Evolutionary conservation across 108 stramenopile species (phyloP), one percentile per base, ranked within the genome.

Genomic region (Pelagomonas calceolata): DNA sequence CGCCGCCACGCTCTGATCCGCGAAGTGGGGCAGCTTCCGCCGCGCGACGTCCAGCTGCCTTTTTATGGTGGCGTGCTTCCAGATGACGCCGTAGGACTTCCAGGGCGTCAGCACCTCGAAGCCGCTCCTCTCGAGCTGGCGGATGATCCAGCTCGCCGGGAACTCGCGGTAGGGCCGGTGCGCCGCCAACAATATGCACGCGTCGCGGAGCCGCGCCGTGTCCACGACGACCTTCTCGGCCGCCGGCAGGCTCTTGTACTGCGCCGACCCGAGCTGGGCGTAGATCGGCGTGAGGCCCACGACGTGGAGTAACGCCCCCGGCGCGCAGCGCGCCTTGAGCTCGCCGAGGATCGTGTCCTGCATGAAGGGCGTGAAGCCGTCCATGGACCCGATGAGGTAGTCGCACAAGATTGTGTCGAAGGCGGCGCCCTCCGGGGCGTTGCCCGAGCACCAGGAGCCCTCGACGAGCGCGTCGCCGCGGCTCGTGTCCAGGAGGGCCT

Each of bases 111-210:
- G 3, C 21, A 60, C 51, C 51, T 60, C 51, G 51, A 60, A 26
- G 14, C 51, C 51, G 21, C 0, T 4, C 26, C 26, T 4, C 51
- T 60, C 51, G 51, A 60, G 51, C 7, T 60, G 51, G 21, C 51
- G 51, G 51, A 60, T 16, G 51, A 60, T 26, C 51, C 51, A 60
- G 26, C 3, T 26, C 21, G 51, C 7, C 51, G 51, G 51, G 51
- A 60, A 60, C 51, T 60, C 51, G 51, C 51, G 51, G 51, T 60
- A 60, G 51, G 51, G 51, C 26, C 51, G 51, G 51, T 60, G 51
- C 21, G 21, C 51, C 51, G 51, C 51, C 21, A 60, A 26, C 21
- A 60, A 26, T 1, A 60, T 60, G 21, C 21, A 16, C 7, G 51
- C 51, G 51, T 60, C 51, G 21, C 51, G 51, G 51, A 60, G 51